Base-by-base conservation (phyloP, 345 rosid genomes). In the Heritiera littoralis region DNA sequence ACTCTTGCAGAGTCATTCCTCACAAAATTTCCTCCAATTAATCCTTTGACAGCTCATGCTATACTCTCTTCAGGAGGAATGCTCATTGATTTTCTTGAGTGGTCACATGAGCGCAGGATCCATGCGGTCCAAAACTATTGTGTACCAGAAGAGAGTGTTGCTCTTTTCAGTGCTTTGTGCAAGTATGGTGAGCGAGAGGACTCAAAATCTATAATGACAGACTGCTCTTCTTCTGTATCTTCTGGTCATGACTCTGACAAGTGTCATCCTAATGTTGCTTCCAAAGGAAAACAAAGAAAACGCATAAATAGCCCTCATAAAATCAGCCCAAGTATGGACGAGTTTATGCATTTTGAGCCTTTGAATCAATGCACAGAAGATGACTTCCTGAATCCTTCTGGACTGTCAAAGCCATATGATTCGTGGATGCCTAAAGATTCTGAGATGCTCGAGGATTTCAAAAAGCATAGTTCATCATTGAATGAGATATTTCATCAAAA, bases 1-100 rank as follows among this genome's bases (percentile, higher is more conserved):
- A 89, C 93, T 73, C 89, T 91, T 58, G 99, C 89, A 70, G 99
- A 96, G 83, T 87, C 94, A 23, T 92, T 96, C 84, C 97, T 96
- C 58, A 89, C 93, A 83, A 92, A 86, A 72, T 96, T 96, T 84
- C 98, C 98, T 83, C 94, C 98, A 12, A 83, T 96, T 55, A 92
- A 94, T 87, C 92, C 98, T 32, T 85, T 94, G 78, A 88, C 98
- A 73, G 95, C 98, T 63, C 95, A 94, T 80, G 94, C 89, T 46
- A 88, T 96, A 61, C 81, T 94, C 80, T 92, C 95, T 82, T 89
- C 89, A 35, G 86, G 82, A 80, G 89, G 85, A 77, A 71, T 75
- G 76, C 92, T 96, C 59, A 84, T 83, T 9, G 90, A 94, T 54
- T 92, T 90, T 86, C 84, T 96, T 83, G 89, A 87, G 85, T 86